Evolutionary conservation across 495 filamentous ascomycete genomes (phyloP).

Genomic region (Annulohypoxylon stygium): DNA sequence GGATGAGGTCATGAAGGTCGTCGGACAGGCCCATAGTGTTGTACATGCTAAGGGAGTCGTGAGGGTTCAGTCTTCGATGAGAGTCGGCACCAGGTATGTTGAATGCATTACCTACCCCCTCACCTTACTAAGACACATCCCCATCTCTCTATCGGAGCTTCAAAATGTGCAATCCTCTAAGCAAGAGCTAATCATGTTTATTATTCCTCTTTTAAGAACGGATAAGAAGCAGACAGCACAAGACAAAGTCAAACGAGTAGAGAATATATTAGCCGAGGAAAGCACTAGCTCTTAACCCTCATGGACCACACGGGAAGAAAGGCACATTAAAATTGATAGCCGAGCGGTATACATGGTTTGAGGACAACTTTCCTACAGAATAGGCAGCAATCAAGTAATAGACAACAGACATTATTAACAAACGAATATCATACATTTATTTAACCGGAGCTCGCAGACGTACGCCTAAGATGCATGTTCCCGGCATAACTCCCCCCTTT

Average conservation of each 20-base stretch:
- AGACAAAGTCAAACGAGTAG: constrained; percentile 62
- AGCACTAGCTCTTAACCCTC: neutral
- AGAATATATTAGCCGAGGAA: constrained; percentile 55
- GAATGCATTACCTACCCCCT: neutral
- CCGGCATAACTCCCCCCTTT: neutral
- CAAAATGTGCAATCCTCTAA: neutral
- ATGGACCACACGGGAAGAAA: neutral
- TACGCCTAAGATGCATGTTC: constrained; percentile 19
- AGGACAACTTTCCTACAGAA: neutral
- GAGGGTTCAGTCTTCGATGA: constrained; percentile 89
- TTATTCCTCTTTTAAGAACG: constrained; percentile 50
- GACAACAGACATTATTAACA: neutral
- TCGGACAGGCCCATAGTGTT: constrained; percentile 89
- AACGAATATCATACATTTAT: constrained; percentile 21
- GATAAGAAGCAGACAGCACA: constrained; percentile 63
- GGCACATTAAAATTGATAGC: neutral
- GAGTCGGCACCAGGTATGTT: constrained; percentile 84
- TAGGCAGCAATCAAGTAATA: neutral
- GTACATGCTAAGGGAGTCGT: constrained; percentile 85
- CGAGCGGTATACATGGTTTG: neutral
- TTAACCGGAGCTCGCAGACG: constrained; percentile 25
- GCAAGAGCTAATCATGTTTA: neutral
- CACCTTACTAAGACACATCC: too few species aligned
- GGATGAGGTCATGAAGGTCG: constrained; percentile 88
- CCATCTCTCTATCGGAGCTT: neutral